Evolutionary conservation across 2,329 filamentous ascomycete species (phyloP).

Genomic region (Alternaria triticina): DNA sequence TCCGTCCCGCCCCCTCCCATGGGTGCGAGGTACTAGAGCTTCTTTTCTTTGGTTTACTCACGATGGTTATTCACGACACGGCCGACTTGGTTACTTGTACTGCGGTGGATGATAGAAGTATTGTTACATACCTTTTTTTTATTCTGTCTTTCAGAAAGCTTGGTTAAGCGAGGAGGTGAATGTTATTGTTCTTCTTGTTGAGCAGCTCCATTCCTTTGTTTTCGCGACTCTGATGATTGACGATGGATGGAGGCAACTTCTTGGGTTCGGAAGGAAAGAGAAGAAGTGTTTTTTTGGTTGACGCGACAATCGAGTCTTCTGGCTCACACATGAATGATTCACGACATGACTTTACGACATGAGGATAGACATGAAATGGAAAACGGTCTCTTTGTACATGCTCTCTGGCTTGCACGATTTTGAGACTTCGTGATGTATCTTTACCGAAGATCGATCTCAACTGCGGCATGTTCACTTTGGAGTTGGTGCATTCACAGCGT

Average conservation of each 20-base stretch:
- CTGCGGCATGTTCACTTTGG: background rate
- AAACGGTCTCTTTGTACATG: background rate
- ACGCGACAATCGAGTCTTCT: conserved; percentile 8
- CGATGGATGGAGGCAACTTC: background rate
- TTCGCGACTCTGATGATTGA: background rate
- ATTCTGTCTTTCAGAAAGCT: background rate
- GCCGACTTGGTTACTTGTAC: background rate
- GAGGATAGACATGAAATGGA: conserved; percentile 12
- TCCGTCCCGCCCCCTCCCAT: conserved; percentile 49
- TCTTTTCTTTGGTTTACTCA: background rate
- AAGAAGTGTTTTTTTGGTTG: background rate
- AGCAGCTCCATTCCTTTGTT: background rate
- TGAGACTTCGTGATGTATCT: background rate
- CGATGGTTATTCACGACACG: background rate
- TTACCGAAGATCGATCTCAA: background rate
- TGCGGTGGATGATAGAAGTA: background rate
- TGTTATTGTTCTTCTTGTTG: conserved; percentile 1
- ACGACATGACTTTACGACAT: conserved; percentile 10
- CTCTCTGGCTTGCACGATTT: background rate
- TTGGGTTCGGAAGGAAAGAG: background rate
- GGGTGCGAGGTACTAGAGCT: conserved; percentile 44
- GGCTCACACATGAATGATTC: conserved; percentile 13
- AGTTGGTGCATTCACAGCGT: background rate
- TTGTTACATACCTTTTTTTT: conserved; percentile 6
- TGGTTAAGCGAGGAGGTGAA: background rate